Percentiles rank a stretch among this genome's conserved stretches.
Evolutionary conservation across 2,329 filamentous ascomycete species (phyloP).

Genomic region (Dactylonectria macrodidyma): DNA sequence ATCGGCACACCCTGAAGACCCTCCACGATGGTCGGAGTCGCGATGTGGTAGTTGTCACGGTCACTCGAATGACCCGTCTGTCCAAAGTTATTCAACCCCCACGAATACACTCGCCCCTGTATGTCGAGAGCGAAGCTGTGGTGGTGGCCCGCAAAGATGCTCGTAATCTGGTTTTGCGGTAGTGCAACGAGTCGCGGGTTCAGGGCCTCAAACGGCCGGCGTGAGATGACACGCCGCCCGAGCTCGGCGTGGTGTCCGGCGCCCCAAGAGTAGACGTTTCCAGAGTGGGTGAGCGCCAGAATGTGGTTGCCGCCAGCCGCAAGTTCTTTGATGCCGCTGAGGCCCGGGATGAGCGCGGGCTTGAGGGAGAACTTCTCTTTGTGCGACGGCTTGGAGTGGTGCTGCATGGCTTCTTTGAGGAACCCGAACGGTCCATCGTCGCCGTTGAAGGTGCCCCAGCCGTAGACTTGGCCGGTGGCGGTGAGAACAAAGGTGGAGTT

Average conservation of each 20-base stretch:
- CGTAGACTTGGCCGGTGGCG: constrained; percentile 77
- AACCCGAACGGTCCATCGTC: no score
- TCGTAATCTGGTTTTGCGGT: constrained; percentile 64
- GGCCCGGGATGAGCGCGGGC: constrained; percentile 61
- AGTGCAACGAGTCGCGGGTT: constrained; percentile 21
- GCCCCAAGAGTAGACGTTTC: constrained; percentile 50
- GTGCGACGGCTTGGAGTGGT: constrained; percentile 56
- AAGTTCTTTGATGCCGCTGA: constrained; percentile 73
- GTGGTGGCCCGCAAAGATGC: constrained; percentile 77
- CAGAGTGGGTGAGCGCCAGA: constrained; percentile 72
- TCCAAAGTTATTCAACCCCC: constrained; percentile 87
- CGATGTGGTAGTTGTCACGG: no score
- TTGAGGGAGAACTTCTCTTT: no score
- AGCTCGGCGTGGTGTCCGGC: constrained; percentile 62
- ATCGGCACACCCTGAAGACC: no score
- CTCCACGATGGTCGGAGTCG: no score
- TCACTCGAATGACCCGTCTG: constrained; percentile 69
- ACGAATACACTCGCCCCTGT: constrained; percentile 77
- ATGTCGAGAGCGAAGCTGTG: constrained; percentile 82
- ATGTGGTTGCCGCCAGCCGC: constrained; percentile 77
- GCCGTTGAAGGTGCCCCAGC: constrained; percentile 79
- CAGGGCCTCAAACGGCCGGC: constrained; percentile 54
- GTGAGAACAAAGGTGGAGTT: constrained; percentile 81
- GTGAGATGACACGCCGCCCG: constrained; percentile 64
- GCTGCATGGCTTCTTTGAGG: no score